Evolutionary conservation across 352 stramenopile species (phyloP), one percentile per base, ranked within the genome.

Genomic region (Phytopythium aichiense): DNA sequence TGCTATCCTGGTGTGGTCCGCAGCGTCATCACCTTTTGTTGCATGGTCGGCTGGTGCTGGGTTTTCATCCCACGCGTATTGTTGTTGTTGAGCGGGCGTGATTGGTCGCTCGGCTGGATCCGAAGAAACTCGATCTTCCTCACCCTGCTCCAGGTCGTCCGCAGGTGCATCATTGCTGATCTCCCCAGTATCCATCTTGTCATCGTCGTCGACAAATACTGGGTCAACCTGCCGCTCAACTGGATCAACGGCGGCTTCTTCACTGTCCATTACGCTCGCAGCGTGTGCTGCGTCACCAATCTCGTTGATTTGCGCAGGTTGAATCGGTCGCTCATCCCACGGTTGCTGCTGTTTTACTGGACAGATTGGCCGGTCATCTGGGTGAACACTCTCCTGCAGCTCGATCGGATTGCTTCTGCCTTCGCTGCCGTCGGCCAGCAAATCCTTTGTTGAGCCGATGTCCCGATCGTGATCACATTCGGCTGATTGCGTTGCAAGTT

Each of bases 71-170:
- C 56, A 61, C 4, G 30, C 33, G 42, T 22, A 43, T 3, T 30
- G 25, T 2, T 42, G 25, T 11, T 62, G 20, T n/a, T 42, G 30
- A 28, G 48, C 56, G 20, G 59, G 51, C 31, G 53, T 58, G 52
- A 71, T 64, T 2, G 57, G 64, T n/a, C 53, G 61, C 22, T 74
- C 64, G 45, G 66, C 61, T n/a, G 48, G 48, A 18, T 53, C 23
- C 0, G 66, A 8, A 37, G 43, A 15, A 43, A 40, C 30, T 48
- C 20, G 25, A 31, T 7, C 22, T 8, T 30, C 18, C 5, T 25
- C 33, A 23, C 52, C 5, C 1, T 25, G 8, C 0, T 11, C 9
- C 3, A 16, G 11, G 22, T 13, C 16, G 28, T 37, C 13, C 7
- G 7, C 25, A 15, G 23, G 2, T 7, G 3, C 25, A 25, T 40